Percentiles rank a stretch among this genome's conserved stretches.
phyloP scores from a whole-genome alignment of 768 basidiomycete genomes.

The Russula foetens region DNA sequence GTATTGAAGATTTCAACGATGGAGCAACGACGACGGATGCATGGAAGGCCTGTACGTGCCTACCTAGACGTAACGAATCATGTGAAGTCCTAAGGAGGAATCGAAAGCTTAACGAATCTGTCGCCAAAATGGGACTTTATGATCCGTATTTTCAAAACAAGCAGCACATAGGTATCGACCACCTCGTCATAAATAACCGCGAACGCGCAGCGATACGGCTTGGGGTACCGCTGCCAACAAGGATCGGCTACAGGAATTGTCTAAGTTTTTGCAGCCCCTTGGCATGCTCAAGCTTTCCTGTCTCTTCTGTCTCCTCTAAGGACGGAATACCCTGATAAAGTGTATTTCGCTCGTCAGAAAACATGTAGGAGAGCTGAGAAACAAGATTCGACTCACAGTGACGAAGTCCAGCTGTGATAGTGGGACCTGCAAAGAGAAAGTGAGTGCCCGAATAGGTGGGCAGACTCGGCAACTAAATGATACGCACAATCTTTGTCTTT shows the following conservation, averaged over 20 bases:
- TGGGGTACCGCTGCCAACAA: background rate
- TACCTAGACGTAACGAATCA: too few relatives aligned
- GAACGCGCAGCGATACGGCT: background rate
- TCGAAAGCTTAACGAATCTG: background rate
- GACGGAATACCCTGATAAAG: constrained; percentile 12
- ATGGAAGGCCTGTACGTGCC: too few relatives aligned
- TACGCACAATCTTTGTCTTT: constrained; percentile 17
- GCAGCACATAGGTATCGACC: too few relatives aligned
- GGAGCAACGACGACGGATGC: too few relatives aligned
- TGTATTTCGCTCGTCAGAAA: background rate
- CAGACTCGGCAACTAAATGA: background rate
- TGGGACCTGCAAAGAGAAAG: background rate
- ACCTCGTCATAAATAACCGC: background rate
- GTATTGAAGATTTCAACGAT: too few relatives aligned
- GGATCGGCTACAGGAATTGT: constrained; percentile 1
- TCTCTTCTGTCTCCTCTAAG: constrained; percentile 17
- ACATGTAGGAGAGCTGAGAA: background rate
- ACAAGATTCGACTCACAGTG: constrained; percentile 7
- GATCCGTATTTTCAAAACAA: too few relatives aligned
- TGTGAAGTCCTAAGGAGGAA: too few relatives aligned
- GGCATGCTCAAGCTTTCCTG: background rate
- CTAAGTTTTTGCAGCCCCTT: background rate
- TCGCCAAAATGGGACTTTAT: too few relatives aligned
- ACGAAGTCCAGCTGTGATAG: constrained; percentile 14
- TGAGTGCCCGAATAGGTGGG: background rate